phyloP scores from a whole-genome alignment of 83 land plant genomes.

The Larix sibirica region DNA sequence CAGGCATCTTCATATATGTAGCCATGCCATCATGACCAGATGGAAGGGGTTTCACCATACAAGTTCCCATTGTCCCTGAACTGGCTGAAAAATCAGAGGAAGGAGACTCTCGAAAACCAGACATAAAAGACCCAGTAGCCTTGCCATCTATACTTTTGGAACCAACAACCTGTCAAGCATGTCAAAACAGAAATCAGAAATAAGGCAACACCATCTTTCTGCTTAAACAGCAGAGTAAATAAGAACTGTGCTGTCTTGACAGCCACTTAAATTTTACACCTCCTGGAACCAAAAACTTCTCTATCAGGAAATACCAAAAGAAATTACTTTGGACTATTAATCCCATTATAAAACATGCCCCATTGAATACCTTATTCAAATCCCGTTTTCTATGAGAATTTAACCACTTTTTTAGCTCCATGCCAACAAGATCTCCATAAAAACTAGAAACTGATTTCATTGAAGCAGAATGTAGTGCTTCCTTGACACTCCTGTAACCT shows the following conservation, averaged over 20 bases:
- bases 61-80: background rate
- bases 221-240: background rate
- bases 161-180: background rate
- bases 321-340: background rate
- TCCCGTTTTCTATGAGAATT: background rate
- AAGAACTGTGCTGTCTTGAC: background rate
- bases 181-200: background rate
- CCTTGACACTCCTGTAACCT: background rate
- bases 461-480: slow-evolving; percentile 1
- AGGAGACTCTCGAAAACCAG: background rate
- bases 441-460: slow-evolving; percentile 10
- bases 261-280: background rate
- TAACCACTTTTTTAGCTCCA: slow-evolving; percentile 6
- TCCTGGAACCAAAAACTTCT: background rate
- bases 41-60: background rate
- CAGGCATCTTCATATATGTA: background rate
- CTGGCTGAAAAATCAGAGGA: background rate
- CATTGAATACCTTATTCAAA: background rate
- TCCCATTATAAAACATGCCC: background rate
- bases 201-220: background rate
- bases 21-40: background rate
- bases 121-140: background rate
- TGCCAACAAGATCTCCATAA: slow-evolving; percentile 6
- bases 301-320: background rate
- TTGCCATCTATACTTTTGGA: background rate